Conservation (phyloP, 31 red algal species). For the Endocladia muricata region DNA sequence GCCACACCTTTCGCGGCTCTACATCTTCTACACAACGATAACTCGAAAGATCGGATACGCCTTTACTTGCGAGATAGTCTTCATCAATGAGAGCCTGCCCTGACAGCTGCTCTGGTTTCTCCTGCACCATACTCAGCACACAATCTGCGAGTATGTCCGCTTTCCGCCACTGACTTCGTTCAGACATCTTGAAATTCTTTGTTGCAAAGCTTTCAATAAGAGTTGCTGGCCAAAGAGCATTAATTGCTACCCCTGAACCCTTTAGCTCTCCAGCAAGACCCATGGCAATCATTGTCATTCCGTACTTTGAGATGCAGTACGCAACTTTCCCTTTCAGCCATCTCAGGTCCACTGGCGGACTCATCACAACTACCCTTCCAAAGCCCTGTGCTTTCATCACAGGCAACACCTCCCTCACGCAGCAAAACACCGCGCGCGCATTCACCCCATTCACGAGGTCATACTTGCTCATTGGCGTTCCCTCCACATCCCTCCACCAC, state of each 20-base stretch:
- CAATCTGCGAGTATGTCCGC: conserved; percentile 83
- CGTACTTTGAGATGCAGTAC: conserved; percentile 94
- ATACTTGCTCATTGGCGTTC: conserved; percentile 88
- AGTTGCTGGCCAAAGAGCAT: conserved; percentile 96
- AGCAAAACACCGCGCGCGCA: conserved; percentile 82
- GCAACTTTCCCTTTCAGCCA: conserved; percentile 84
- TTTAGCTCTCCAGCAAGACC: conserved; percentile 80
- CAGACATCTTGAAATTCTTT: conserved; percentile 90
- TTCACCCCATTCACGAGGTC: conserved; percentile 98
- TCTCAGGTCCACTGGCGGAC: conserved; percentile 85
- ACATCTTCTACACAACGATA: conserved; percentile 81
- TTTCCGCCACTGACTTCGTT: conserved; percentile 86
- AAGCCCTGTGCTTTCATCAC: conserved; percentile 73
- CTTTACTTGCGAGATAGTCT: conserved; percentile 77
- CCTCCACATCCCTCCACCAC: conserved; percentile 93
- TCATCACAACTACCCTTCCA: conserved; percentile 96
- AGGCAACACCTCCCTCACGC: conserved; percentile 79
- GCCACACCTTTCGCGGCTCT: conserved; percentile 91
- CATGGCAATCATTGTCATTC: conserved; percentile 98
- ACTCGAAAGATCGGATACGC: conserved; percentile 71
- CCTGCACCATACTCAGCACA: conserved; percentile 70
- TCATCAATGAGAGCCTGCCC: conserved; percentile 94
- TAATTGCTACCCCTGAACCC: conserved; percentile 70
- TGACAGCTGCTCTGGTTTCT: conserved; percentile 57
- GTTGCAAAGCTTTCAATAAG: conserved; percentile 96